phyloP scores from a whole-genome alignment of 495 filamentous ascomycete species.

The Daldinia bambusicola region DNA sequence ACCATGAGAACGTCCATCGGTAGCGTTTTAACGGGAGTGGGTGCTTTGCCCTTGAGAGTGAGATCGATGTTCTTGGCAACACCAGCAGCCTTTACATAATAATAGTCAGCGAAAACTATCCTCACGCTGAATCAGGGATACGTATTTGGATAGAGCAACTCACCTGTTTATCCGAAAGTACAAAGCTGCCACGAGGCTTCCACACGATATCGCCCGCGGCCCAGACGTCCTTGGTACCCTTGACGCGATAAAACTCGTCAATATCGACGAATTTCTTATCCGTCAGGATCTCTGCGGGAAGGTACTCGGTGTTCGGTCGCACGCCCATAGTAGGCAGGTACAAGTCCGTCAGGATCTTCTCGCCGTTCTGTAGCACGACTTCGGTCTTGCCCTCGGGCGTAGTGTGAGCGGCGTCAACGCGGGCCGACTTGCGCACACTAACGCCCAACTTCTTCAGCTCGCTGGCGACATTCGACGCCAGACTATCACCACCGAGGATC shows the following conservation, averaged over 20 bases:
- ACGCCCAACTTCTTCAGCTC: constrained; percentile 65
- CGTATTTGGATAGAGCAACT: constrained; percentile 8
- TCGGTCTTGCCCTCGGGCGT: constrained; percentile 51
- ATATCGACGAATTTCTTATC: constrained; percentile 63
- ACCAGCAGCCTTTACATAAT: constrained; percentile 46
- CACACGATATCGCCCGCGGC: constrained; percentile 63
- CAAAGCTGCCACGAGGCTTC: constrained; percentile 58
- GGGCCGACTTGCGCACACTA: constrained; percentile 52
- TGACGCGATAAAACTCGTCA: constrained; percentile 64
- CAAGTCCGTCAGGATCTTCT: constrained; percentile 62
- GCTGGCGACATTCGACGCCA: constrained; percentile 47
- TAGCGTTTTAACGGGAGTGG: constrained; percentile 51
- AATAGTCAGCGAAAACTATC: background rate
- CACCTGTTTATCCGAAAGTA: constrained; percentile 59
- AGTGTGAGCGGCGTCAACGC: constrained; percentile 45
- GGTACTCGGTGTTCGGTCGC: constrained; percentile 68
- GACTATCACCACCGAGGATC: constrained; percentile 54
- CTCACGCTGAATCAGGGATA: background rate
- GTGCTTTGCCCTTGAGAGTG: constrained; percentile 49
- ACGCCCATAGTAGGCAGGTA: constrained; percentile 72
- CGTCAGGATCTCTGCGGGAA: constrained; percentile 62
- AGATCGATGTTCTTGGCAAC: constrained; percentile 59
- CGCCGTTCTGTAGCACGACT: constrained; percentile 52
- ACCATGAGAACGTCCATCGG: constrained; percentile 56
- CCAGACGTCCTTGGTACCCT: constrained; percentile 59